Evolutionary conservation across 352 stramenopile species (phyloP).

Genomic region (Phytophthora crassamura): DNA sequence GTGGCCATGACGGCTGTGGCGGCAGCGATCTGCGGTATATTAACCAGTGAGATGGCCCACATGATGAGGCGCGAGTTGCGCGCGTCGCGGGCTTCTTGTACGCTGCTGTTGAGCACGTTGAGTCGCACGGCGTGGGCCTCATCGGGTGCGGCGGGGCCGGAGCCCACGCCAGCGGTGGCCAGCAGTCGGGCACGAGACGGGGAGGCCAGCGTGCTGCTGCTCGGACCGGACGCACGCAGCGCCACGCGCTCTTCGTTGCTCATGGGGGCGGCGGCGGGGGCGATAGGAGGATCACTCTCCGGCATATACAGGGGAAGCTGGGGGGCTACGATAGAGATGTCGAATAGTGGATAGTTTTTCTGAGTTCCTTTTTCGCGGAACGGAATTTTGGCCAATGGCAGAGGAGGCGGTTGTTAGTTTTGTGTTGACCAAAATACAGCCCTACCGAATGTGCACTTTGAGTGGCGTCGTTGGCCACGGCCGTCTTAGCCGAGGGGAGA

Average conservation of each 20-base stretch:
- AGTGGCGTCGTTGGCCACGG: no score
- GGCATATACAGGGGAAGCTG: constrained; percentile 17
- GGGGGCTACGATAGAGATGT: background rate
- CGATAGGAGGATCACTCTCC: constrained; percentile 5
- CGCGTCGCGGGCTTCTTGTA: constrained; percentile 80
- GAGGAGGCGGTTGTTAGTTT: background rate
- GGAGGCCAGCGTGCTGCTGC: constrained; percentile 28
- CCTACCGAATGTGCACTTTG: no score
- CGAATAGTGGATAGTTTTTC: constrained; percentile 3
- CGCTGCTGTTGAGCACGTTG: constrained; percentile 86
- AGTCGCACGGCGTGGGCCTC: constrained; percentile 83
- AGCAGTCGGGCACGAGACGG: constrained; percentile 38
- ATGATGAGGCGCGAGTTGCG: constrained; percentile 85
- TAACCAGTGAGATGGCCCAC: constrained; percentile 78
- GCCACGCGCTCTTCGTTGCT: constrained; percentile 39
- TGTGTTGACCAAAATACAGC: no score
- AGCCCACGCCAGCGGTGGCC: constrained; percentile 32
- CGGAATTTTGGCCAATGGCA: constrained; percentile 7
- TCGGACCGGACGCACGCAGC: constrained; percentile 24
- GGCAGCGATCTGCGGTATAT: constrained; percentile 76
- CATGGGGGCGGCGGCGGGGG: constrained; percentile 24
- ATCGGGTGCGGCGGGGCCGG: constrained; percentile 43
- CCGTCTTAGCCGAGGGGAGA: no score
- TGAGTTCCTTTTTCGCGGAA: constrained; percentile 4
- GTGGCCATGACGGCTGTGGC: constrained; percentile 64